These are phyloP conservation scores for Daedaleopsis nitida DNA, from an alignment of 768 basidiomycete species.

Conservation along the genomic window DNA sequence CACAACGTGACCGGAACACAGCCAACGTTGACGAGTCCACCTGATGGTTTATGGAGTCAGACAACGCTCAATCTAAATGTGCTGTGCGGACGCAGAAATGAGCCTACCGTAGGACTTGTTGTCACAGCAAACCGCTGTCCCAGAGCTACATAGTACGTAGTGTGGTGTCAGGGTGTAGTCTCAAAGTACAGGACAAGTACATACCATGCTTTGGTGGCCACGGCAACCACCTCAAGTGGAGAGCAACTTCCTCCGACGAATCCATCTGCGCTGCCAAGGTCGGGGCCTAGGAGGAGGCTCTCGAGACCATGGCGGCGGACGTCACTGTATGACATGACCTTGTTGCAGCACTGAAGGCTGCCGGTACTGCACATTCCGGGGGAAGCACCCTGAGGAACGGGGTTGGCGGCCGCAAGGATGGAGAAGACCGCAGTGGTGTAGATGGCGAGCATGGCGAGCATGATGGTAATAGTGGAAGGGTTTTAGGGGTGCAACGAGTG, in stretches of 20 bases:
- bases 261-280: conserved; percentile 3
- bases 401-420: conserved; percentile 13
- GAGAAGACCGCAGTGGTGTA: conserved; percentile 14
- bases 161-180: neutral
- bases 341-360: conserved; percentile 16
- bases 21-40: conserved; percentile 19
- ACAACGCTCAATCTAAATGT: neutral
- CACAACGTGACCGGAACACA: conserved; percentile 15
- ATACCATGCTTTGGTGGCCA: conserved; percentile 8
- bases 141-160: neutral
- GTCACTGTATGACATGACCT: conserved; percentile 4
- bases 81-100: neutral
- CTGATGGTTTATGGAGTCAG: neutral
- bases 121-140: conserved; percentile 18
- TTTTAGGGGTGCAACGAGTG: neutral
- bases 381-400: conserved; percentile 8
- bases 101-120: neutral
- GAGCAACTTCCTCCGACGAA: conserved; percentile 24
- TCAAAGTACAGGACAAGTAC: neutral
- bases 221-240: conserved; percentile 20
- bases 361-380: conserved; percentile 15
- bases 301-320: neutral
- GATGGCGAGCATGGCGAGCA: conserved; percentile 16
- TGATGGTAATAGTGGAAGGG: neutral
- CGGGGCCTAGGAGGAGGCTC: conserved; percentile 17